phyloP scores from a whole-genome alignment of 2,329 filamentous ascomycete species.

The Xylariomycetidae sp. region DNA sequence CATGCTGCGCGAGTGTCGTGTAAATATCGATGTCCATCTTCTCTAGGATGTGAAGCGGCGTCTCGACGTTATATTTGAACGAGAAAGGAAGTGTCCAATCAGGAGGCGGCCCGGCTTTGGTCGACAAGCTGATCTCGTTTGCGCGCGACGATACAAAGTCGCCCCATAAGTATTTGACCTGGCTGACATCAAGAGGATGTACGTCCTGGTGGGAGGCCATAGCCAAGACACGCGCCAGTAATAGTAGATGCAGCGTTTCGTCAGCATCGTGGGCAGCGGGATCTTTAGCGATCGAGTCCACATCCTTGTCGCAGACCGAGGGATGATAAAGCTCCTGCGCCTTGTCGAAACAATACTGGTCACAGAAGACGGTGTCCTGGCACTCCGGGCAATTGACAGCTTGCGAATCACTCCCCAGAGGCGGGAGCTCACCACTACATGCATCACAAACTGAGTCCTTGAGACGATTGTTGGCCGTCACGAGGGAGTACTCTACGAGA shows the following conservation, averaged over 20 bases:
- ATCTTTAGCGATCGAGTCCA: constrained; percentile 62
- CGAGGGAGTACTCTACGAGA: constrained; percentile 74
- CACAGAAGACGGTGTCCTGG: constrained; percentile 63
- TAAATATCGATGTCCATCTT: constrained; percentile 83
- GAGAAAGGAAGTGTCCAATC: constrained; percentile 71
- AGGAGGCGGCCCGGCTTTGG: constrained; percentile 52
- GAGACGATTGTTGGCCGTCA: constrained; percentile 84
- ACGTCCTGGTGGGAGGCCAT: constrained; percentile 56
- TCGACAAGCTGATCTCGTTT: constrained; percentile 51
- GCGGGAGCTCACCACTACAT: constrained; percentile 70
- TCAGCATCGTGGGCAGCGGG: constrained; percentile 55
- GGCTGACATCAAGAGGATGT: constrained; percentile 59
- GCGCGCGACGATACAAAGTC: constrained; percentile 53
- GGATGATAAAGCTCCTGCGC: constrained; percentile 60
- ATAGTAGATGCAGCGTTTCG: constrained; percentile 57
- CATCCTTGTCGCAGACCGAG: constrained; percentile 60
- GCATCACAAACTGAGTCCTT: constrained; percentile 88
- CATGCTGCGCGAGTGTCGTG: constrained; percentile 51
- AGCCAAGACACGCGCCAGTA: constrained; percentile 59
- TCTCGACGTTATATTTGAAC: constrained; percentile 70
- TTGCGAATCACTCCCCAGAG: constrained; percentile 42
- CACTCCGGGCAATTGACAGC: constrained; percentile 57
- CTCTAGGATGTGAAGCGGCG: constrained; percentile 72
- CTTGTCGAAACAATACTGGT: constrained; percentile 51
- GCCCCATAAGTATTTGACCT: constrained; percentile 66